phyloP scores from a whole-genome alignment of 2,329 filamentous ascomycete species.

The Apiospora koreana region DNA sequence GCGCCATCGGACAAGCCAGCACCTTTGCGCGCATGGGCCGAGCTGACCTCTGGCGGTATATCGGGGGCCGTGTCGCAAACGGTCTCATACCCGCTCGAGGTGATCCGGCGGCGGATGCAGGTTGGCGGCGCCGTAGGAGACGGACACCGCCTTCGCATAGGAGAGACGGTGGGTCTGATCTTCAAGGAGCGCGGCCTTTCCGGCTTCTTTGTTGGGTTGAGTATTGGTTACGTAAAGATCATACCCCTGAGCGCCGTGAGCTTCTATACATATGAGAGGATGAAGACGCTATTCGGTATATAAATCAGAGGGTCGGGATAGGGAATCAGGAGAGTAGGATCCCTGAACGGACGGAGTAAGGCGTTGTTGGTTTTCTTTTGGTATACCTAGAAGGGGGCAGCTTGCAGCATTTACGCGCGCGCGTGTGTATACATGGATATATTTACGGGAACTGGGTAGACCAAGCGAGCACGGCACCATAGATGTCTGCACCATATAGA shows the following conservation, averaged over 20 bases:
- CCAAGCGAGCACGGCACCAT: background rate
- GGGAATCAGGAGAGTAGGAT: background rate
- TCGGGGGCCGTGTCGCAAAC: slow-evolving; percentile 91
- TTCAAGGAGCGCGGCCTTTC: slow-evolving; percentile 71
- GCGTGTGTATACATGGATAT: background rate
- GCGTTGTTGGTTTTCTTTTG: background rate
- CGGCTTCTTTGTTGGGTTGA: slow-evolving; percentile 91
- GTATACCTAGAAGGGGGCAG: slow-evolving; percentile 7
- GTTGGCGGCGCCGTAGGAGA: slow-evolving; percentile 94
- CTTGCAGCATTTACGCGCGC: slow-evolving; percentile 8
- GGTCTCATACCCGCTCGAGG: slow-evolving; percentile 89
- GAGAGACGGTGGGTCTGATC: slow-evolving; percentile 77
- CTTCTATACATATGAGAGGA: slow-evolving; percentile 67
- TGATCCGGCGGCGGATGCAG: slow-evolving; percentile 91
- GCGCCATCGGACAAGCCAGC: slow-evolving; percentile 62
- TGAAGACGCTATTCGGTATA: slow-evolving; percentile 66
- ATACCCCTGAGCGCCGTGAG: slow-evolving; percentile 80
- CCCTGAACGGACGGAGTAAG: background rate
- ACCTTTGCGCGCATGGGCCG: slow-evolving; percentile 81
- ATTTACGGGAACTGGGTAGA: background rate
- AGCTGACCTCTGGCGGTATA: slow-evolving; percentile 79
- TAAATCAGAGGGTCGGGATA: slow-evolving; percentile 35
- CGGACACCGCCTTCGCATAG: slow-evolving; percentile 74
- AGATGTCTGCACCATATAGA: background rate
- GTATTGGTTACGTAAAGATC: slow-evolving; percentile 94